Base-by-base conservation (phyloP, 306 rosid genomes). In the Clitoria ternatea region DNA sequence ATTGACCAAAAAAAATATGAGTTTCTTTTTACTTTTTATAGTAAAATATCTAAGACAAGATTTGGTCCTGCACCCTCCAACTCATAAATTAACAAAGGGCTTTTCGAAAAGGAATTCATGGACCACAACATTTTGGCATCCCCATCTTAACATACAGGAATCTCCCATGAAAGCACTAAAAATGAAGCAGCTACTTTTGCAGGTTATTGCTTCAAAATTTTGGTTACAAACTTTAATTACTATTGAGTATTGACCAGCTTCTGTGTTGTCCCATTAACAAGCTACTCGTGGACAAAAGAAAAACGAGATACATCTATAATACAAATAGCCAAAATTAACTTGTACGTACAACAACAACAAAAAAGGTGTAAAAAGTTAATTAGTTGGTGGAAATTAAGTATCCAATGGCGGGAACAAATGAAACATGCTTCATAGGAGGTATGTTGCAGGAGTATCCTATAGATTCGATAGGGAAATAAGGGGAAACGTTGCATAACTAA, bases 81-180 rank as follows among this genome's bases (percentile, higher is more conserved):
- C 66, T 75, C 73, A 81, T 70, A 73, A 79, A 85, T 64, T 70
- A 54, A 67, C 26, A 37, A 85, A 60, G 73, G 78, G 49, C 89
- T 74, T 77, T 83, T 71, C 9, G 67, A 72, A 88, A 83, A 82
- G 86, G 77, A 82, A 82, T 74, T 70, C 19, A 73, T 84, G 98
- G 98, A 88, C 98, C 98, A 86, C 98, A 80, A 79, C 75, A 77
- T 77, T 66, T 73, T 77, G 83, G 83, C 75, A 80, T 71, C 73
- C 76, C 72, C 73, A 85, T 83, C 81, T 81, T 61, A 79, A 72
- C 84, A 70, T 79, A 72, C 39, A 61, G 50, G 87, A 82, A 88
- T 84, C 82, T 43, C 72, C 72, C 69, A 69, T 63, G 57, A 61
- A 84, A 87, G 84, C 90, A 77, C 90, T 79, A 69, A 74, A 83